Conservation (phyloP, 768 basidiomycete species). For the Agaricus sinodeliciosus region DNA sequence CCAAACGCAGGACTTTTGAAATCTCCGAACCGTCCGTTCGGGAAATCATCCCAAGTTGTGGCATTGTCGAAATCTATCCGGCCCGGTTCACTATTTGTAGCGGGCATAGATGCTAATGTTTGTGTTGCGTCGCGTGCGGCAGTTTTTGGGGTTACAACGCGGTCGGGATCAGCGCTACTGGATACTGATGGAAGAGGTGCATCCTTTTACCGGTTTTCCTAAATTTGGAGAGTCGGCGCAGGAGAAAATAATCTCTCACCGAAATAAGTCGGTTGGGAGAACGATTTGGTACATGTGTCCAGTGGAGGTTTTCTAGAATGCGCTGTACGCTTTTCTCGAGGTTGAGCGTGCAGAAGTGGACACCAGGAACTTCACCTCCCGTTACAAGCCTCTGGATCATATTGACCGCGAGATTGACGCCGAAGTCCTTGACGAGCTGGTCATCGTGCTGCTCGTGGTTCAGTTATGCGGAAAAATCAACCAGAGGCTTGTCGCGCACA, state of each 20-base stretch:
- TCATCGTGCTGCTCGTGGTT: constrained; percentile 69
- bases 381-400: constrained; percentile 62
- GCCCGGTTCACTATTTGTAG: constrained; percentile 49
- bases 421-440: constrained; percentile 89
- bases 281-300: constrained; percentile 46
- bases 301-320: constrained; percentile 73
- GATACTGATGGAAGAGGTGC: constrained; percentile 22
- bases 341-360: constrained; percentile 96
- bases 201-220: constrained; percentile 27
- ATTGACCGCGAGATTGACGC: constrained; percentile 76
- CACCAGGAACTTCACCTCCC: constrained; percentile 57
- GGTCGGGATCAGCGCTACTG: constrained; percentile 21
- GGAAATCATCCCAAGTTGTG: constrained; percentile 90
- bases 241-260: constrained; percentile 26
- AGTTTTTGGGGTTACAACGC: constrained; percentile 56
- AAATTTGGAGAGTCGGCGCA: background rate
- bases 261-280: constrained; percentile 61
- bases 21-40: constrained; percentile 97
- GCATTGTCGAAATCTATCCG: constrained; percentile 73
- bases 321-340: constrained; percentile 91
- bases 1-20: constrained; percentile 97
- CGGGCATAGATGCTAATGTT: constrained; percentile 42
- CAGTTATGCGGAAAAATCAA: background rate
- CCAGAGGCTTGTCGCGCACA: constrained; percentile 37
- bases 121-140: constrained; percentile 60